A percentile compares a stretch with the other conserved stretches of the same genome.
Conservation (phyloP, 176 grass and related monocot genomes). For the Pontederia crassipes region DNA sequence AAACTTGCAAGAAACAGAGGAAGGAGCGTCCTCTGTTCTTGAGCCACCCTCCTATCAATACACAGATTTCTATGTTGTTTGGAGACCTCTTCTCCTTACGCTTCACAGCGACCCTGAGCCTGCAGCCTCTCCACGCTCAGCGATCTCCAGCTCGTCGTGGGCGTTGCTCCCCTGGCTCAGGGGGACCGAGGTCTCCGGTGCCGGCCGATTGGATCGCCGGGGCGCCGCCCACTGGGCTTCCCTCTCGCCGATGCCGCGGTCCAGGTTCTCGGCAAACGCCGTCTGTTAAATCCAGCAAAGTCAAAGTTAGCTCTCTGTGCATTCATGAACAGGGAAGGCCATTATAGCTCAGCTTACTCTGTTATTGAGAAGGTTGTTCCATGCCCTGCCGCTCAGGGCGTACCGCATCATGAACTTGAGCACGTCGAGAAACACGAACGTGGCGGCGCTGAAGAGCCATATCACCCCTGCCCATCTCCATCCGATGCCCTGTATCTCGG, state of each 20-base stretch:
- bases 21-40: no score
- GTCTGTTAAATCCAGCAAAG: slow-evolving; percentile 9
- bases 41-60: no score
- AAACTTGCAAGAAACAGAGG: no score
- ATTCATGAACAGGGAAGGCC: no score
- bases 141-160: slow-evolving; percentile 33
- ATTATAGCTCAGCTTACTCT: slow-evolving; percentile 16
- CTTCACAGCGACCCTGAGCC: no score
- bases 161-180: slow-evolving; percentile 21
- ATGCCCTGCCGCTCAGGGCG: slow-evolving; percentile 42
- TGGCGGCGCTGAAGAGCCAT: slow-evolving; percentile 51
- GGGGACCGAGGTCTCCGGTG: background rate
- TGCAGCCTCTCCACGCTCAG: slow-evolving; percentile 10
- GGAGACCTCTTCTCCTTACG: no score
- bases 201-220: slow-evolving; percentile 46
- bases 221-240: slow-evolving; percentile 39
- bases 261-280: slow-evolving; percentile 41
- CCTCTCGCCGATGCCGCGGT: slow-evolving; percentile 28
- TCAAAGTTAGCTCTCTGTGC: background rate
- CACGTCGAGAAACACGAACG: slow-evolving; percentile 43
- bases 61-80: no score
- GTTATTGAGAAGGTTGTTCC: slow-evolving; percentile 37
- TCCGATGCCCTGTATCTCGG: slow-evolving; percentile 47
- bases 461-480: slow-evolving; percentile 50
- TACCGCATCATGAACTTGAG: slow-evolving; percentile 52